Base-by-base conservation (phyloP, 208 protist genomes). In the Leishmania aethiopica region DNA sequence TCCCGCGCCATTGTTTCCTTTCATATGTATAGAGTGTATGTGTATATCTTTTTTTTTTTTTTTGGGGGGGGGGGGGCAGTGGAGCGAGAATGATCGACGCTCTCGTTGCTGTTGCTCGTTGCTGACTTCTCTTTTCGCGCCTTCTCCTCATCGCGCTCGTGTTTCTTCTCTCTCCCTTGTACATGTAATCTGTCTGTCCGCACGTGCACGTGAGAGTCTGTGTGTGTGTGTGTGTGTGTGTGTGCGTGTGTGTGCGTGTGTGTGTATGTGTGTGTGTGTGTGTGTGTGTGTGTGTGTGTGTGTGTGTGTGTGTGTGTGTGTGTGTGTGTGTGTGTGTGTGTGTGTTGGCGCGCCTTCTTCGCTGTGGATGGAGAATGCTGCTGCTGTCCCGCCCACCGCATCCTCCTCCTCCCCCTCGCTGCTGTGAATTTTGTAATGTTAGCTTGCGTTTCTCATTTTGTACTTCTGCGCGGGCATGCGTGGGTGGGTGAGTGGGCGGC, bases 1-100 rank as follows among this genome's bases (percentile, higher is more conserved):
- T 77, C 55, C 53, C 51, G 45, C 72, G 77, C 67, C 70, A 59
- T 80, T 28, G 78, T 55, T 76, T 76, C 45, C 55, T 66, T 76
- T 76, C 45, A 42, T 60, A 59, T 25, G n/a, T 40, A n/a, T 22
- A 49, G 3, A 6, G 3, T 73, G 69, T 40, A 70, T n/a, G n/a
- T 47, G 69, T 45, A 47, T 2, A 49, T 51, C 8, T 8, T 25
- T 73, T 37, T 73, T 11, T 40, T n/a, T 40, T n/a, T 49, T n/a
- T 45, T 7, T 0, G 37, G 6, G 60, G 6, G 60, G 0, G 60
- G 4, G 51, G 0, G 15, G 51, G 51, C 10, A 0, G 10, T 17
- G 51, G 17, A 6, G 10, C 15, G 17, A 55, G 51, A 22, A 55
- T 22, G 2, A 22, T 55, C 3, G 10, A 55, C 51, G 17, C 51